phyloP scores from a whole-genome alignment of 495 filamentous ascomycete genomes.

The Tuber calosporum region DNA sequence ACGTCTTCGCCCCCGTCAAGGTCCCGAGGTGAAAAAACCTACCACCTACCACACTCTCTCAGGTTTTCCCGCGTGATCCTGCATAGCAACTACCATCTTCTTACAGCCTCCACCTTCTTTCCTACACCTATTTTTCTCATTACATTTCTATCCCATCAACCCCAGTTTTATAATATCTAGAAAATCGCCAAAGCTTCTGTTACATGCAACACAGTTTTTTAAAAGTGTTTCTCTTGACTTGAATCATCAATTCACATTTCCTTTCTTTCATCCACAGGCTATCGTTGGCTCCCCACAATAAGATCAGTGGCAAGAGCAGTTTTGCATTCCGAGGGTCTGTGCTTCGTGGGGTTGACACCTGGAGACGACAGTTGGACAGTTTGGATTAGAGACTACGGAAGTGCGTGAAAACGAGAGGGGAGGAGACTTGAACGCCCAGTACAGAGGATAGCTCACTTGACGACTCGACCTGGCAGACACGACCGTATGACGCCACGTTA shows the following conservation, averaged over 20 bases:
- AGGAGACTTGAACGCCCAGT: conserved; percentile 25
- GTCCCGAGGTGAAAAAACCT: neutral
- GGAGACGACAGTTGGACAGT: conserved; percentile 17
- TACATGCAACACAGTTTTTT: neutral
- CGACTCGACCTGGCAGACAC: conserved; percentile 22
- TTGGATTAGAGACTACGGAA: conserved; percentile 19
- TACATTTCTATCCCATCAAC: neutral
- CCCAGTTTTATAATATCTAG: neutral
- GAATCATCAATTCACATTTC: conserved; percentile 3
- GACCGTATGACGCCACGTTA: conserved; percentile 37
- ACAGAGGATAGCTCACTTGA: conserved; percentile 20
- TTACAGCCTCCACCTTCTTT: neutral
- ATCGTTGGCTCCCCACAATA: conserved; percentile 1
- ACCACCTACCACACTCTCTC: neutral
- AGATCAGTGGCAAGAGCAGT: conserved; percentile 10
- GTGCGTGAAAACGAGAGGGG: conserved; percentile 20
- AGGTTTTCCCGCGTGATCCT: neutral
- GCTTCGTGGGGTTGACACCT: conserved; percentile 35
- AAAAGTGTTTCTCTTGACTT: neutral
- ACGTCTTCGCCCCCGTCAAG: neutral
- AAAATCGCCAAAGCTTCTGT: conserved; percentile 9
- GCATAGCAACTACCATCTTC: neutral
- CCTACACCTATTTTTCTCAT: neutral
- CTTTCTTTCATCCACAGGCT: neutral
- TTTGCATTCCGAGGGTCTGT: conserved; percentile 25